Conservation (phyloP, 2,329 filamentous ascomycete genomes). For the Colletotrichum sp. region DNA sequence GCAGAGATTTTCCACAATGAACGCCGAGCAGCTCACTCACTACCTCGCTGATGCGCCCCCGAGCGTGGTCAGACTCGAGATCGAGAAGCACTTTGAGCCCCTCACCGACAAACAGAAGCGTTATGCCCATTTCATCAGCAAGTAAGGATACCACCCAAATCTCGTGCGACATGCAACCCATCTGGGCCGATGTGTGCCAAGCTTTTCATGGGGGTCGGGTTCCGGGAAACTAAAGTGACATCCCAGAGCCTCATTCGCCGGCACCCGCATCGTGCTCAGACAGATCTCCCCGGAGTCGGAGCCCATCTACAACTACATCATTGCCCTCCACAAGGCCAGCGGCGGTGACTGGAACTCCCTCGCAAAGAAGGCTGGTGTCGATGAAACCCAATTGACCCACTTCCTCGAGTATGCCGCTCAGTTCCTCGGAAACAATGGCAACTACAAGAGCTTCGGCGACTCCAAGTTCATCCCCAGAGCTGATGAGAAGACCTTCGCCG, state of each 20-base stretch:
- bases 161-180: background rate
- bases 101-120: constrained; percentile 78
- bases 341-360: constrained; percentile 75
- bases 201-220: background rate
- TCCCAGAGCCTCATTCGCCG: constrained; percentile 74
- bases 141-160: constrained; percentile 50
- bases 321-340: constrained; percentile 70
- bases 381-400: constrained; percentile 65
- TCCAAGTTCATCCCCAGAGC: constrained; percentile 82
- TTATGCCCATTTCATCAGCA: constrained; percentile 90
- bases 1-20: constrained; percentile 49
- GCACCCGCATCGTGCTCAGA: constrained; percentile 78
- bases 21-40: constrained; percentile 67
- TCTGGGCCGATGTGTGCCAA: background rate
- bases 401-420: constrained; percentile 81
- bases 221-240: constrained; percentile 7
- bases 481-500: constrained; percentile 65
- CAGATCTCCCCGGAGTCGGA: constrained; percentile 85
- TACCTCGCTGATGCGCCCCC: constrained; percentile 93
- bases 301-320: constrained; percentile 80
- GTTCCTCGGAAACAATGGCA: constrained; percentile 81
- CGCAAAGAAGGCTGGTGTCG: constrained; percentile 67
- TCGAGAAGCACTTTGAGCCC: constrained; percentile 90
- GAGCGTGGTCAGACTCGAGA: constrained; percentile 83
- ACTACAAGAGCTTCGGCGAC: constrained; percentile 89